phyloP scores from a whole-genome alignment of 179 eudicot species.

The Nepenthes alata region DNA sequence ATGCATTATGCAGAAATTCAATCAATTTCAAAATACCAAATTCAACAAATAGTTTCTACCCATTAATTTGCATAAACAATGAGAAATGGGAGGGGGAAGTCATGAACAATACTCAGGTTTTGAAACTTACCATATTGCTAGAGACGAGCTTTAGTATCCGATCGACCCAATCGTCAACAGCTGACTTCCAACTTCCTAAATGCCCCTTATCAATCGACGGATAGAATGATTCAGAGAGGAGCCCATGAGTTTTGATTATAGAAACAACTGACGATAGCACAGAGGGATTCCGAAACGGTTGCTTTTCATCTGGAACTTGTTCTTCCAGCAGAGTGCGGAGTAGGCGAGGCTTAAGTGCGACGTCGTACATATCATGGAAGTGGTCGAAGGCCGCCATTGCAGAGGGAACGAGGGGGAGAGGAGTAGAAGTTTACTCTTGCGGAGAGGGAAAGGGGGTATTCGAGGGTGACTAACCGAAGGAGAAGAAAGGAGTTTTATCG shows the following conservation, averaged over 20 bases:
- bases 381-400: slow-evolving; percentile 46
- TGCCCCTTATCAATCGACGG: slow-evolving; percentile 4
- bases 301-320: slow-evolving; percentile 43
- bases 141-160: slow-evolving; percentile 45
- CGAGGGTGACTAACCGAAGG: too few species aligned
- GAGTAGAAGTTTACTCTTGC: too few species aligned
- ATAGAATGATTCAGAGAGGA: slow-evolving; percentile 33
- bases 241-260: slow-evolving; percentile 34
- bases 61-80: not conserved
- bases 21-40: too few species aligned
- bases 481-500: too few species aligned
- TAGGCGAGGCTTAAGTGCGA: slow-evolving; percentile 51
- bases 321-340: slow-evolving; percentile 42
- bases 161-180: slow-evolving; percentile 59
- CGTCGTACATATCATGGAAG: slow-evolving; percentile 38
- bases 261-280: slow-evolving; percentile 35
- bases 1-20: too few species aligned
- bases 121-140: slow-evolving; percentile 33
- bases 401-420: not conserved
- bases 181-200: slow-evolving; percentile 42
- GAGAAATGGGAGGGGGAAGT: not conserved
- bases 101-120: not conserved
- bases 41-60: not conserved
- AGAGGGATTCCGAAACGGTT: slow-evolving; percentile 19
- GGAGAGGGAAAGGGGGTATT: too few species aligned